Evolutionary conservation across 1,284 basidiomycete genomes (phyloP).

Genomic region (Singerocomus inundabilis): DNA sequence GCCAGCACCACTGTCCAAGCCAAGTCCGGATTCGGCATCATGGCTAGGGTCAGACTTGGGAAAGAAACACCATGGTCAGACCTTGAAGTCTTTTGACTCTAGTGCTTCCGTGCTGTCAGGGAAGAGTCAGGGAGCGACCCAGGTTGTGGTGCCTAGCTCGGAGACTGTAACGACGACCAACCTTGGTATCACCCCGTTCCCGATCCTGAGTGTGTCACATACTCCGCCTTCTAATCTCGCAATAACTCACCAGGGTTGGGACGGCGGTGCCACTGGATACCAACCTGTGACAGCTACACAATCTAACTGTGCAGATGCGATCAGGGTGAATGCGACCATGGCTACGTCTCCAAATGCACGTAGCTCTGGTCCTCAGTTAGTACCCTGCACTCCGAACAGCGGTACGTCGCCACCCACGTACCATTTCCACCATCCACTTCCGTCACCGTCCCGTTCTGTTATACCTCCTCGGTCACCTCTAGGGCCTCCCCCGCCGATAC

Average conservation of each 20-base stretch:
- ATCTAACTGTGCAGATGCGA: background rate
- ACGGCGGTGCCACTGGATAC: background rate
- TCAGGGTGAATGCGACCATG: conserved; percentile 8
- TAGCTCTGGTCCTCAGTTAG: background rate
- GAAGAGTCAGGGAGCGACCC: background rate
- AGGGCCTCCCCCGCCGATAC: conserved; percentile 11
- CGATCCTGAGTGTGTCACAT: conserved; percentile 23
- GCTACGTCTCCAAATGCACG: conserved; percentile 7
- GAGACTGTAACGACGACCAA: background rate
- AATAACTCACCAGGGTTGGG: conserved; percentile 2
- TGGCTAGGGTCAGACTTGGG: conserved; percentile 5
- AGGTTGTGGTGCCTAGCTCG: background rate
- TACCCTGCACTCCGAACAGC: background rate
- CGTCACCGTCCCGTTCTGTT: conserved; percentile 13
- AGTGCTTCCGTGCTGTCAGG: background rate
- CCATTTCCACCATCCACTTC: conserved; percentile 8
- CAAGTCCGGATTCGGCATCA: conserved; percentile 1
- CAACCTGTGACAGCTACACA: background rate
- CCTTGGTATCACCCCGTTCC: conserved; percentile 20
- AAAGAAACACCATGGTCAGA: conserved; percentile 2
- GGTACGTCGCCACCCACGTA: conserved; percentile 6
- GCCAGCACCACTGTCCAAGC: conserved; percentile 6
- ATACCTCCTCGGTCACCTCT: conserved; percentile 9
- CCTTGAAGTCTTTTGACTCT: background rate
- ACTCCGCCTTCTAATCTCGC: background rate